phyloP scores from a whole-genome alignment of 768 basidiomycete species.

The Pleurotus cornucopiae region DNA sequence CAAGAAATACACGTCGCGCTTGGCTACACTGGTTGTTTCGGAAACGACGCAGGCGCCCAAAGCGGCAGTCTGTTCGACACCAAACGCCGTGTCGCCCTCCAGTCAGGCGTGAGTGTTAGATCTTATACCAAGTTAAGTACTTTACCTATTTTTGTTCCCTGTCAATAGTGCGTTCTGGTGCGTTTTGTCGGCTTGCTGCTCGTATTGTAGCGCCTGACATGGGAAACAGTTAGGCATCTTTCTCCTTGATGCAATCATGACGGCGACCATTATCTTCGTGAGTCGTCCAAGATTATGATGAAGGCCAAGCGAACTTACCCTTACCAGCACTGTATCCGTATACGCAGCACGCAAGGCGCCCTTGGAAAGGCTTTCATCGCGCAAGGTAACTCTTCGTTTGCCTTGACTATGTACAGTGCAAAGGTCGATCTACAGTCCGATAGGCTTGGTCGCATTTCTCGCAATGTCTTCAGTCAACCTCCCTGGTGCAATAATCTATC shows the following conservation, averaged over 20 bases:
- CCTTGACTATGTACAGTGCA: not conserved
- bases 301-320: not conserved
- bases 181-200: not conserved
- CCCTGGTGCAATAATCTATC: slow-evolving; percentile 12
- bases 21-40: slow-evolving; percentile 10
- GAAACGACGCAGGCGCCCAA: slow-evolving; percentile 9
- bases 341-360: slow-evolving; percentile 18
- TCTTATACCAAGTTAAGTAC: too few species aligned
- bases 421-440: not conserved
- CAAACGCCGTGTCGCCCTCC: slow-evolving; percentile 1
- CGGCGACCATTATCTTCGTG: slow-evolving; percentile 16
- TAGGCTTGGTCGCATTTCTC: slow-evolving; percentile 17
- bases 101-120: slow-evolving; percentile 10
- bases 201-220: too few species aligned
- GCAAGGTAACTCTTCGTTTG: slow-evolving; percentile 13
- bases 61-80: not conserved
- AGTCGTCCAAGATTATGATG: not conserved
- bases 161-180: slow-evolving; percentile 10
- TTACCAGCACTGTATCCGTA: slow-evolving; percentile 19
- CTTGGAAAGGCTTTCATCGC: slow-evolving; percentile 18
- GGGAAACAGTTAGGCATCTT: slow-evolving; percentile 14
- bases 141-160: not conserved
- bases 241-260: slow-evolving; percentile 17
- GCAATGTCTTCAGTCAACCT: slow-evolving; percentile 18
- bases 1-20: slow-evolving; percentile 7